Evolutionary conservation across 2,329 filamentous ascomycete species (phyloP).

Genomic region (Diaporthe longicolla): DNA sequence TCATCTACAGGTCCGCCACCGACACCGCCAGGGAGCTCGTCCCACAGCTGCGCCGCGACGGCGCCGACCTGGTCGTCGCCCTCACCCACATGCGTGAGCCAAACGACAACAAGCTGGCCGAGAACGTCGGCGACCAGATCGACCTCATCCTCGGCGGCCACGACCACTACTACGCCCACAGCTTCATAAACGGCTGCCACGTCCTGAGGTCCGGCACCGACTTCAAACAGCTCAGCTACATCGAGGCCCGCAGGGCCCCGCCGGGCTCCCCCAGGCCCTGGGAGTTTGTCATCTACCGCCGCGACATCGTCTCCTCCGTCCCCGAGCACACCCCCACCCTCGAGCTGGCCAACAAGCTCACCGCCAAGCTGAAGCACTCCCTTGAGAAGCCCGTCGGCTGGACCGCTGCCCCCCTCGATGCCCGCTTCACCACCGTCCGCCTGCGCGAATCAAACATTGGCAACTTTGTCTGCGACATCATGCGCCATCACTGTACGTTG

Average conservation of each 20-base stretch:
- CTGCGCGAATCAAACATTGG: conserved; percentile 85
- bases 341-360: conserved; percentile 76
- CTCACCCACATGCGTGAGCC: conserved; percentile 90
- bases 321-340: conserved; percentile 73
- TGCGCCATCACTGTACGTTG: conserved; percentile 77
- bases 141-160: conserved; percentile 92
- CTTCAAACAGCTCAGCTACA: conserved; percentile 92
- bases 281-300: conserved; percentile 83
- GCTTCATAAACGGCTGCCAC: conserved; percentile 82
- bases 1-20: conserved; percentile 85
- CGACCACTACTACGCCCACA: conserved; percentile 89
- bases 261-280: conserved; percentile 67
- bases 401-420: conserved; percentile 85
- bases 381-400: conserved; percentile 88
- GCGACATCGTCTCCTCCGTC: conserved; percentile 80
- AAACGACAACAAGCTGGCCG: conserved; percentile 88
- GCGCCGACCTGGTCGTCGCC: conserved; percentile 86
- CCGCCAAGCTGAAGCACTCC: conserved; percentile 80
- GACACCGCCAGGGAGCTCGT: conserved; percentile 82
- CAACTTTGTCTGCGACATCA: conserved; percentile 93
- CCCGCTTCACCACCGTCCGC: conserved; percentile 87
- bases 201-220: conserved; percentile 90
- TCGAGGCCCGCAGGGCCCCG: conserved; percentile 78
- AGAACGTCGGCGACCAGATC: conserved; percentile 79
- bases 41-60: conserved; percentile 79